Conservation (phyloP, 345 rosid species). For the Rhizophora mangle region DNA sequence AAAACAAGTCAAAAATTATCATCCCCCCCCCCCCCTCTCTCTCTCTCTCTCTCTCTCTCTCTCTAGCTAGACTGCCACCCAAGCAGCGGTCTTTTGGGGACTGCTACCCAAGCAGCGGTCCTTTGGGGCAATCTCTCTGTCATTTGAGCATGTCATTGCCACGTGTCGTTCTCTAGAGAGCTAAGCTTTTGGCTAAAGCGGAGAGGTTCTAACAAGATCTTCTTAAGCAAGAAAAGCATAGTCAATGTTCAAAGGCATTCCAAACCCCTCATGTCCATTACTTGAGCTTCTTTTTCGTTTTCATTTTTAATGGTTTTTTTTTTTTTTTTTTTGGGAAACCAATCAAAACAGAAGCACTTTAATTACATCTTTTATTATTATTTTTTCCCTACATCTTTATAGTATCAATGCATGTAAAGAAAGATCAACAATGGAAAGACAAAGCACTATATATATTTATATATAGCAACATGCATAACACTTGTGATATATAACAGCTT, state of each 20-base stretch:
- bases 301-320: not conserved
- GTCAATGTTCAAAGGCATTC: constrained; percentile 55
- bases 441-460: constrained; percentile 5
- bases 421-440: constrained; percentile 10
- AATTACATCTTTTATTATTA: constrained; percentile 3
- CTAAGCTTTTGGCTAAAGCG: constrained; percentile 35
- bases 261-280: constrained; percentile 9
- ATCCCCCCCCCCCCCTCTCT: constrained; percentile 9
- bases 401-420: constrained; percentile 11
- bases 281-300: not conserved
- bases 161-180: constrained; percentile 20
- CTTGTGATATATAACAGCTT: not conserved
- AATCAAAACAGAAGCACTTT: constrained; percentile 24
- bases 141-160: constrained; percentile 2
- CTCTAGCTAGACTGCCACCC: not conserved
- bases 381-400: constrained; percentile 15
- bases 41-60: constrained; percentile 2
- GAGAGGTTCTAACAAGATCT: constrained; percentile 38
- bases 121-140: too few relatives aligned
- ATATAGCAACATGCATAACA: not conserved
- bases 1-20: constrained; percentile 24
- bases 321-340: constrained; percentile 13
- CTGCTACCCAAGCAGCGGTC: not conserved
- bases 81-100: not conserved
- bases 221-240: constrained; percentile 61